Conservation (phyloP, 2,329 filamentous ascomycete species). For the Clarireedia paspali region DNA sequence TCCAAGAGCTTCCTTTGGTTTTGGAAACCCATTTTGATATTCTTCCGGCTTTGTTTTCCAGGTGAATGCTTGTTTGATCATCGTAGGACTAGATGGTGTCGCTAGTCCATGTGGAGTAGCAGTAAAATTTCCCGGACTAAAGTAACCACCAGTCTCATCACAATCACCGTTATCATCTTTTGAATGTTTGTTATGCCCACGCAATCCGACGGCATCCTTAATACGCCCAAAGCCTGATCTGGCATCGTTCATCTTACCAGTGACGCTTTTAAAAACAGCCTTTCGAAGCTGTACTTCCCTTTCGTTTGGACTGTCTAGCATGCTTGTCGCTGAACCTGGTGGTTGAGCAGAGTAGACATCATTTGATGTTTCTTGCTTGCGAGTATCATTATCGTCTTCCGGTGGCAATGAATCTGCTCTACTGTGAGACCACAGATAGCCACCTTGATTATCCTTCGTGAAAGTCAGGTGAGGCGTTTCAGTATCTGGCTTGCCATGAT, state of each 20-base stretch:
- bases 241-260: slow-evolving; percentile 71
- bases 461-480: slow-evolving; percentile 43
- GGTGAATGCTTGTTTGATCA: slow-evolving; percentile 46
- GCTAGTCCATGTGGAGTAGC: slow-evolving; percentile 11
- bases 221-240: slow-evolving; percentile 77
- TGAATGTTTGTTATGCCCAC: slow-evolving; percentile 48
- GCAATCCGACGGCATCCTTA: slow-evolving; percentile 68
- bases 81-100: slow-evolving; percentile 21
- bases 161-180: slow-evolving; percentile 38
- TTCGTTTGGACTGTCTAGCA: slow-evolving; percentile 44
- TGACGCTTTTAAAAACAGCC: slow-evolving; percentile 70
- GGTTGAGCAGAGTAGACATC: slow-evolving; percentile 37
- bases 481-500: slow-evolving; percentile 37
- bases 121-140: slow-evolving; percentile 19
- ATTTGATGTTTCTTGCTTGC: slow-evolving; percentile 33
- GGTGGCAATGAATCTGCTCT: slow-evolving; percentile 43
- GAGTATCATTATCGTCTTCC: slow-evolving; percentile 44
- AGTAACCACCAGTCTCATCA: slow-evolving; percentile 18
- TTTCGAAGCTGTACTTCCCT: slow-evolving; percentile 50
- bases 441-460: slow-evolving; percentile 47
- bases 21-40: slow-evolving; percentile 34
- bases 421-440: slow-evolving; percentile 38
- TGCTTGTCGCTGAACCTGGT: slow-evolving; percentile 39
- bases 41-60: slow-evolving; percentile 60
- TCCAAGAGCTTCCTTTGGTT: slow-evolving; percentile 13